Base-by-base conservation (phyloP, 116 monocot genomes). In the Dioscorea cayenensis region DNA sequence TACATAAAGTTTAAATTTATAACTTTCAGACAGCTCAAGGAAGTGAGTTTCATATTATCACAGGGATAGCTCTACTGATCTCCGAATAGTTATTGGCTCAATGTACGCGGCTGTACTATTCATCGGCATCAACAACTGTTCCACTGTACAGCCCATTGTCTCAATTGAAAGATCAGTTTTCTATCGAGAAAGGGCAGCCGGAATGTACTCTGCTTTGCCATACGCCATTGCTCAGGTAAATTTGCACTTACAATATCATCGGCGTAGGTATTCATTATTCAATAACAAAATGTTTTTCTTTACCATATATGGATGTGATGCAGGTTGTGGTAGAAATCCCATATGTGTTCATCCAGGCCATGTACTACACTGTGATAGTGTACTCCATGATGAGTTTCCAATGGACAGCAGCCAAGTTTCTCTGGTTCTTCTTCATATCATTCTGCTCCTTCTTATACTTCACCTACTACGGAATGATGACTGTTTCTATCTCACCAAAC, bases 381-480 rank as follows among this genome's bases (percentile, higher is more conserved):
- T 95, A 95, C 51, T 32, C 78, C 63, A 86, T 86, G 91, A 71
- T 88, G 62, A 76, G 81, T 8, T 95, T 88, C 67, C 49, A 89
- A 29, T 95, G 95, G 89, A 91, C 82, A 18, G 75, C 73, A 10
- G 74, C 52, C n/a, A 95, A 95, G 74, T 95, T 95, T 73, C 29
- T 81, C 2, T 91, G 88, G 88, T 95, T 84, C 81, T 77, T 82
- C 48, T 84, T 79, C 60, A 25, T 86, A 43, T 61, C 72, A 28
- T 84, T 83, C 75, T 80, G 81, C 78, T 77, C 91, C 49, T 86
- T 95, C 69, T 64, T 86, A 1, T 91, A 88, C 76, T 85, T 73
- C 79, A 90, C 90, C 14, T 85, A 78, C 64, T 90, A 83, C 51
- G 90, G 90, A 16, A 90, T 90, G 91, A 82, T 94, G 82, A 73